Conservation (phyloP, 1,139 yeast genomes). For the Starmera stellimalicola region DNA sequence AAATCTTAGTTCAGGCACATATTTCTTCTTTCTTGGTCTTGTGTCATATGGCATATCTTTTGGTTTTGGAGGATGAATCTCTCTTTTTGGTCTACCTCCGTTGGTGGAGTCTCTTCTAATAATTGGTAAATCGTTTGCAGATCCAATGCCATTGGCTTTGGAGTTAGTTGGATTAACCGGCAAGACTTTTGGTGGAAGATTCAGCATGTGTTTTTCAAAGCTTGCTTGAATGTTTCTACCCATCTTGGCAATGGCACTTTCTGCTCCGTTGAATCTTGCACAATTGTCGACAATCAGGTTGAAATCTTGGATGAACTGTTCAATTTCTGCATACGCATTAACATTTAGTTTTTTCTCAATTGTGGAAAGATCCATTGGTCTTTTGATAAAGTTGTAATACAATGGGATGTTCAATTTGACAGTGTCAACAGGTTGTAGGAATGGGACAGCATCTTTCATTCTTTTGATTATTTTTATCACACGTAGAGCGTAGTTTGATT, state of each 20-base stretch:
- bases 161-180: constrained; percentile 28
- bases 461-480: constrained; percentile 76
- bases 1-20: constrained; percentile 81
- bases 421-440: constrained; percentile 81
- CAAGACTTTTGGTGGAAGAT: constrained; percentile 76
- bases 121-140: constrained; percentile 38
- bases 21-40: constrained; percentile 87
- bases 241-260: constrained; percentile 81
- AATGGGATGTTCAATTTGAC: constrained; percentile 85
- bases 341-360: constrained; percentile 70
- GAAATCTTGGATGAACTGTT: constrained; percentile 69
- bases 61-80: constrained; percentile 93
- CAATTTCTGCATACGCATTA: constrained; percentile 63
- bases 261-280: constrained; percentile 74
- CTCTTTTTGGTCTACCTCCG: constrained; percentile 75
- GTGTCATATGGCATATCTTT: constrained; percentile 87
- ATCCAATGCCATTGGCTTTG: constrained; percentile 20
- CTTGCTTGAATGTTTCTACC: constrained; percentile 83
- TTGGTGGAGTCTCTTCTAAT: constrained; percentile 57
- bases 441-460: constrained; percentile 88
- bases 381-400: constrained; percentile 69
- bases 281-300: constrained; percentile 81
- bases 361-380: constrained; percentile 93
- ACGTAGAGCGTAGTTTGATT: constrained; percentile 50
- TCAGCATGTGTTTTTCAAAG: constrained; percentile 86